A percentile compares a stretch with the other conserved stretches of the same genome.
These are phyloP conservation scores for Sclerospora graminicola DNA, from an alignment of 352 stramenopile species.

Conservation along the genomic window DNA sequence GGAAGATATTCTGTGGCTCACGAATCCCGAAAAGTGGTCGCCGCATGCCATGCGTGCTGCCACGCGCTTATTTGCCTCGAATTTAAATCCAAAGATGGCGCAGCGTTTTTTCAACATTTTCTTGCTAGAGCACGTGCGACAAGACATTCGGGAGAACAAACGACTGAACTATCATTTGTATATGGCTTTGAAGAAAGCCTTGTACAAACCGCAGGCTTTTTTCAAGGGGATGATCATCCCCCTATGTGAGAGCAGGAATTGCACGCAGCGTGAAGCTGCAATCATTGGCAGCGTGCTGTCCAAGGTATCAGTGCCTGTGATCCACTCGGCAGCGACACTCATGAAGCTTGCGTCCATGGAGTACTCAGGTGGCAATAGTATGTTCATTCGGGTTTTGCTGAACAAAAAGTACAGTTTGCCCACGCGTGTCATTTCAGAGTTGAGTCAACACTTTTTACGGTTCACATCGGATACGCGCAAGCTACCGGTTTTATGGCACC, in stretches of 20 bases:
- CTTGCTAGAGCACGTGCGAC: constrained; percentile 92
- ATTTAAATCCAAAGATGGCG: constrained; percentile 98
- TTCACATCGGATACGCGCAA: constrained; percentile 85
- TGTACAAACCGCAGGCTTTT: constrained; percentile 99
- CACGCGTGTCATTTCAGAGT: constrained; percentile 91
- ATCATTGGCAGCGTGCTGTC: constrained; percentile 97
- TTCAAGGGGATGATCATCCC: constrained; percentile 99
- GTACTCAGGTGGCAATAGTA: constrained; percentile 95
- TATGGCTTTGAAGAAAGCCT: constrained; percentile 96
- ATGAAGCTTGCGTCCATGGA: constrained; percentile 96
- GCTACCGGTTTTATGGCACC: constrained; percentile 98
- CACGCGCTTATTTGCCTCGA: constrained; percentile 98
- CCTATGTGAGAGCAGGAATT: constrained; percentile 90
- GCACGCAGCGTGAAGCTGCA: constrained; percentile 94
- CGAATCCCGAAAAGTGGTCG: constrained; percentile 95
- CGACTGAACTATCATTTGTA: constrained; percentile 99
- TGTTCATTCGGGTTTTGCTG: constrained; percentile 98
- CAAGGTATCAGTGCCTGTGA: constrained; percentile 97
- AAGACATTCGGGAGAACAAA: constrained; percentile 97
- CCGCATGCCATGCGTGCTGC: constrained; percentile 96
- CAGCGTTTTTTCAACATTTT: constrained; percentile 99
- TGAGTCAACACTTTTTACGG: constrained; percentile 93
- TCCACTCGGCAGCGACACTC: constrained; percentile 97
- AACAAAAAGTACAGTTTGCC: constrained; percentile 99
- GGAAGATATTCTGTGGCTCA: constrained; percentile 98